Conservation (phyloP, 1,284 basidiomycete genomes). For the Rhizoctonia solani region DNA sequence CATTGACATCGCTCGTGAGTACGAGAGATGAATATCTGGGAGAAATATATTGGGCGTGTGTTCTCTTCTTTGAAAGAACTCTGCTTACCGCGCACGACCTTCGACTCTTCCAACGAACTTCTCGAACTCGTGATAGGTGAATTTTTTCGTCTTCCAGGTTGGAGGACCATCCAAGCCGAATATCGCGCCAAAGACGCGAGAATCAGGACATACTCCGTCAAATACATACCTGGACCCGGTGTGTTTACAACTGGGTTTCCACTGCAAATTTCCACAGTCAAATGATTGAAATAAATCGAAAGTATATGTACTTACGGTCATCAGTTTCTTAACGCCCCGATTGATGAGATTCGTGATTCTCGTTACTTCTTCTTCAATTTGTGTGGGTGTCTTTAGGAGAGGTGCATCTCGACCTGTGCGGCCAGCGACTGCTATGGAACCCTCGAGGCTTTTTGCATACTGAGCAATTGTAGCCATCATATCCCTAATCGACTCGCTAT, state of each 20-base stretch:
- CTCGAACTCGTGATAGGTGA: constrained; percentile 53
- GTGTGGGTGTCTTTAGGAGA: constrained; percentile 49
- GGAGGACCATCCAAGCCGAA: constrained; percentile 54
- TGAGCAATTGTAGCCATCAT: constrained; percentile 45
- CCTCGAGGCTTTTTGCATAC: constrained; percentile 54
- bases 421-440: constrained; percentile 39
- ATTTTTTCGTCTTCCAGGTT: constrained; percentile 59
- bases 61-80: constrained; percentile 43
- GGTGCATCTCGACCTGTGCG: constrained; percentile 40
- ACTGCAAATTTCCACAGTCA: constrained; percentile 45
- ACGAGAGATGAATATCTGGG: constrained; percentile 51
- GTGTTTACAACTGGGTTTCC: constrained; percentile 58
- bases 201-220: constrained; percentile 59
- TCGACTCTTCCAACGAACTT: constrained; percentile 46
- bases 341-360: constrained; percentile 53
- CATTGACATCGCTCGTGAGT: constrained; percentile 54
- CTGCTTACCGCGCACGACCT: constrained; percentile 29
- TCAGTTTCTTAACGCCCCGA: constrained; percentile 60
- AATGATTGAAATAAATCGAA: constrained; percentile 7
- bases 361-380: constrained; percentile 53
- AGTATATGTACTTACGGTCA: constrained; percentile 53
- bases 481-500: not conserved
- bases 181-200: constrained; percentile 56
- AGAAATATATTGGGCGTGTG: not conserved
- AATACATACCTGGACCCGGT: constrained; percentile 57